Base-by-base conservation (phyloP, 2,329 filamentous ascomycete genomes). In the Colletotrichum melonis region DNA sequence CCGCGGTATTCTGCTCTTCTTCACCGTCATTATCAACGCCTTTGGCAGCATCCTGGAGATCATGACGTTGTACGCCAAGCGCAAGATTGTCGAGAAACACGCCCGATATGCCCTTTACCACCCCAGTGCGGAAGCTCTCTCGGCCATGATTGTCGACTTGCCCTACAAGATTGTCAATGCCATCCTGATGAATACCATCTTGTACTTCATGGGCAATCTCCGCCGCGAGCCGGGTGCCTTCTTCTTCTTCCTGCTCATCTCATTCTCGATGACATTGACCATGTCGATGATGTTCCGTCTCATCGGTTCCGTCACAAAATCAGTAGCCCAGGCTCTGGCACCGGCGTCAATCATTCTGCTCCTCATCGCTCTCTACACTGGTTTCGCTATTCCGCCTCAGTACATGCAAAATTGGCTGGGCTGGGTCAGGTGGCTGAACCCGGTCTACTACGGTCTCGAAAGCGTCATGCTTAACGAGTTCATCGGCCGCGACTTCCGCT, bases 211-310 rank as follows among this genome's bases (percentile, higher is more conserved):
- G 77, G 77, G 82, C 28, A 80, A 81, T 6, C 77, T 84, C 2
- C 74, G 79, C 24, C 84, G 91, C 63, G 86, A 87, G 72, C 84
- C 91, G 1, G 88, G 87, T 11, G 80, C 88, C 0, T 93, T 92
- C 83, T 93, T 93, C 82, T 88, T 91, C 78, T 93, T 91, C 83
- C 81, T 90, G 46, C 81, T 93, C 42, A 86, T 92, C 76, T 89
- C 87, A 2, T 90, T 92, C 79, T 79, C 86, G 38, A 86, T 87
- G 11, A 91, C 89, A 0, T 78, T 93, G 74, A 85, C 86, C 63
- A 92, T 93, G 90, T 91, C 89, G 28, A 92, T 92, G 87, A 83
- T 92, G 72, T 93, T 93, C 85, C 87, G 91, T 1, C 67, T 75
- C 26, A 74, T 76, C 5, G 74, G 67, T 0, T 75, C 74, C 88